Conservation (phyloP, 495 filamentous ascomycete genomes). For the Aspergillus biplanus region DNA sequence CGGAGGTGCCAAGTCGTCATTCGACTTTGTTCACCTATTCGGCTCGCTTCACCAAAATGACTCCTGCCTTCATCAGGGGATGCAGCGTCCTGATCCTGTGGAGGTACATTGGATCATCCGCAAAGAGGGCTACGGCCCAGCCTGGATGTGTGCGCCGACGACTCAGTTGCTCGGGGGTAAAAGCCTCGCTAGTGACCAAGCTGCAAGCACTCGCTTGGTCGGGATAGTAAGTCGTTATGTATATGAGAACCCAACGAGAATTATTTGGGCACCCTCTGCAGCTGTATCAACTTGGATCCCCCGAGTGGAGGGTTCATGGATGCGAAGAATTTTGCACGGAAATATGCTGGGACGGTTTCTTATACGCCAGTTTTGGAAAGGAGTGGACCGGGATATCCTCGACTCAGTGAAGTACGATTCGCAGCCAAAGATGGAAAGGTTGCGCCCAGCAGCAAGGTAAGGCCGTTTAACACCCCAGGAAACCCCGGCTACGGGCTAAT, state of each 20-base stretch:
- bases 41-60: slow-evolving; percentile 43
- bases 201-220: slow-evolving; percentile 59
- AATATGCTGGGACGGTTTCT: slow-evolving; percentile 32
- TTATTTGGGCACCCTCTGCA: slow-evolving; percentile 29
- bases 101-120: slow-evolving; percentile 75
- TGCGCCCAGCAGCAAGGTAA: slow-evolving; percentile 34
- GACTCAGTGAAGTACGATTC: slow-evolving; percentile 25
- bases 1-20: slow-evolving; percentile 70
- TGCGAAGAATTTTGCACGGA: slow-evolving; percentile 42
- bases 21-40: slow-evolving; percentile 70
- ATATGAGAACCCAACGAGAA: slow-evolving; percentile 42
- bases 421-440: slow-evolving; percentile 30
- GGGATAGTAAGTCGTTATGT: slow-evolving; percentile 56
- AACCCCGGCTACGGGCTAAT: neutral
- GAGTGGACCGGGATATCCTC: slow-evolving; percentile 25
- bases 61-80: slow-evolving; percentile 18
- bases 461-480: neutral
- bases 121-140: slow-evolving; percentile 62
- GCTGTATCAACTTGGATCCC: slow-evolving; percentile 50
- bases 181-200: slow-evolving; percentile 53
- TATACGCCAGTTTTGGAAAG: slow-evolving; percentile 31
- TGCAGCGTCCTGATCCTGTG: slow-evolving; percentile 42
- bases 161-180: slow-evolving; percentile 53
- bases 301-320: slow-evolving; percentile 59
- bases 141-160: slow-evolving; percentile 14